Base-by-base conservation (phyloP, 805 yeast genomes). In the Myxozyma melibiosi region DNA sequence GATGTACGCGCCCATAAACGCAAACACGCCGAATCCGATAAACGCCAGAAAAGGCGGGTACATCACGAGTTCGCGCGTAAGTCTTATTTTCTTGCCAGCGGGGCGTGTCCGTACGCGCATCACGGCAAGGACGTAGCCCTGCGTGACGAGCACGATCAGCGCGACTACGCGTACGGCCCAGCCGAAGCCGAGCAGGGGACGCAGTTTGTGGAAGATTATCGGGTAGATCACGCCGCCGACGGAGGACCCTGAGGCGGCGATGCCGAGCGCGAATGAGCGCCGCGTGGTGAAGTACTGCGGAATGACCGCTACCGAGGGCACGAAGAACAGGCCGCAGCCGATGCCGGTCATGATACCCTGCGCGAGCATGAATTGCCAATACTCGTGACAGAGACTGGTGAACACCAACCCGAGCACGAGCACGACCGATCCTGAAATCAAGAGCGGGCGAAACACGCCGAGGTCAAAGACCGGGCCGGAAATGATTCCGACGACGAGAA, bases 101-200 rank as follows among this genome's bases (percentile, higher is more conserved):
- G 63, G 58, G 4, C 24, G 16, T 14, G 69, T 54, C 27, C 75
- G 58, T 2, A 69, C 53, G 30, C 58, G 63, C 51, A 69, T 47
- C n/a, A 67, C 52, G 5, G 65, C 25, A 9, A 65, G 53, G 31
- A 71, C 53, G 9, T 65, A 47, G 2, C 50, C 37, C 20, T 57
- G 55, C 8, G 72, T 70, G 0, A 56, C 74, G 9, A 74, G 60
- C 47, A 76, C 70, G 22, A 80, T 68, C 60, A 82, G 76, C 0
- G 80, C 81, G 49, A 80, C 67, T 16, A 75, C 72, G 47, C 85
- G 72, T 44, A 78, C 71, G 2, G 83, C 76, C 85, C 85, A 82
- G 7, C 71, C 74, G 63, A 79, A 81, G 0, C 85, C 85, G 20
- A 80, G 73, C n/a, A 68, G 65, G 6, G 66, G 61, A 50, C 76